phyloP scores from a whole-genome alignment of 495 filamentous ascomycete species.

The Trichoderma virens region DNA sequence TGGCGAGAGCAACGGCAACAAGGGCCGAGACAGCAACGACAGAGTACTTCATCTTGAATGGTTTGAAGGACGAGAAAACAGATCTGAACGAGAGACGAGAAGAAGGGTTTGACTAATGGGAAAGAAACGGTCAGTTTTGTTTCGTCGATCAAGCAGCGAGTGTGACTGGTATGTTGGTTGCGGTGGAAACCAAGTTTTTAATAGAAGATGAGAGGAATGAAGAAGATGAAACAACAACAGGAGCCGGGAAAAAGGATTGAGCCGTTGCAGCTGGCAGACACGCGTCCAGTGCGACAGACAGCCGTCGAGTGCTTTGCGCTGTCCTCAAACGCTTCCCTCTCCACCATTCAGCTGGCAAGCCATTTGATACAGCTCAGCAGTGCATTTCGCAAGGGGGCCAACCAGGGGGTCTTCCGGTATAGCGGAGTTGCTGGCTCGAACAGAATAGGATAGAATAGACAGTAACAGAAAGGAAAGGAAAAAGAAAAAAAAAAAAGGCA shows the following conservation, averaged over 20 bases:
- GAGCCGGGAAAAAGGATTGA: not conserved
- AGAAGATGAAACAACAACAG: not conserved
- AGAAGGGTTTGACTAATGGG: not conserved
- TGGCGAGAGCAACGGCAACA: conserved; percentile 30
- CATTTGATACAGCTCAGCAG: not conserved
- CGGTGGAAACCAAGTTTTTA: not conserved
- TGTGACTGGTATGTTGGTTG: not conserved
- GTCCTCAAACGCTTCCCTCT: not conserved
- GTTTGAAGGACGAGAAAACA: not conserved
- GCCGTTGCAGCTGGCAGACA: not conserved
- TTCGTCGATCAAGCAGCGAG: not conserved
- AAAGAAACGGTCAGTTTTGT: not conserved
- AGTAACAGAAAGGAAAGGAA: too few species aligned
- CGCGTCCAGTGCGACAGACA: not conserved
- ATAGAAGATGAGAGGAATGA: not conserved
- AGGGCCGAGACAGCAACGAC: conserved; percentile 28
- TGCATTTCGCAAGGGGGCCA: too few species aligned
- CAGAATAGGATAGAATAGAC: too few species aligned
- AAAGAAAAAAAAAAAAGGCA: too few species aligned
- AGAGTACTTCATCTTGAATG: conserved; percentile 38
- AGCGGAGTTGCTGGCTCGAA: too few species aligned
- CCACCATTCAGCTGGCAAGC: not conserved
- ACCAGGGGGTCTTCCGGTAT: not conserved
- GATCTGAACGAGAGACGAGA: conserved; percentile 2
- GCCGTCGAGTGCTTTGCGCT: not conserved